Base-by-base conservation (phyloP, 1,284 basidiomycete genomes). In the Tilletia caries region DNA sequence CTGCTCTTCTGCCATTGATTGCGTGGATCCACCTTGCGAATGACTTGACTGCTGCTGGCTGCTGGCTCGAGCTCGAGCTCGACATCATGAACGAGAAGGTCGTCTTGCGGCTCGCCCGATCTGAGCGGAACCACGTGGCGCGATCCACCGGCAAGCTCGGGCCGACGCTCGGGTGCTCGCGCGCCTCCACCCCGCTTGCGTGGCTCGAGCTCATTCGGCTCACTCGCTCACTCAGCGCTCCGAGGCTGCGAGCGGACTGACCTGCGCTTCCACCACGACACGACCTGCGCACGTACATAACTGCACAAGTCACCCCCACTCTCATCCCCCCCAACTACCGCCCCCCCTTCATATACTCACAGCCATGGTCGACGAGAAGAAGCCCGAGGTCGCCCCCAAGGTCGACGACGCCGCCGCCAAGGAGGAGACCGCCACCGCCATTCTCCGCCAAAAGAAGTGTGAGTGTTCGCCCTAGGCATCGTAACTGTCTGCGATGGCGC, bases 351-450 rank as follows among this genome's bases (percentile, higher is more conserved):
- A 41, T 15, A 6, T 15, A 6, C 37, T 2, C 15, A 41, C 37
- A 41, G 15, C 37, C 27, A 62, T 62, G 58, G 27, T 15, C 15
- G 58, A 62, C 58, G 58, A 62, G 20, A 37, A 34, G 32, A 62
- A 62, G 58, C 32, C 58, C 27, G 58, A 62, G 15, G 58, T 37
- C 8, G 29, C 29, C 8, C 58, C 58, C 58, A 62, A 62, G 58
- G 13, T 6, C 29, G 58, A 62, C 10, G 58, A 62, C 3, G 15
- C 58, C 27, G 52, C 20, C 25, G 41, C n/a, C n/a, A 76, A 74
- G 71, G 79, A 83, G 48, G 79, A 82, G 71, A 75, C 76, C 3
- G 81, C 81, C 20, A 76, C 79, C 60, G 81, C 81, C 64, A 83
- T 83, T 68, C 75, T 83, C 1, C 75, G 81, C 27, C 71, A 75